Percentiles rank a stretch among this genome's conserved stretches.
Conservation (phyloP, 2,329 filamentous ascomycete species). For the Trichophyton benhamiae region DNA sequence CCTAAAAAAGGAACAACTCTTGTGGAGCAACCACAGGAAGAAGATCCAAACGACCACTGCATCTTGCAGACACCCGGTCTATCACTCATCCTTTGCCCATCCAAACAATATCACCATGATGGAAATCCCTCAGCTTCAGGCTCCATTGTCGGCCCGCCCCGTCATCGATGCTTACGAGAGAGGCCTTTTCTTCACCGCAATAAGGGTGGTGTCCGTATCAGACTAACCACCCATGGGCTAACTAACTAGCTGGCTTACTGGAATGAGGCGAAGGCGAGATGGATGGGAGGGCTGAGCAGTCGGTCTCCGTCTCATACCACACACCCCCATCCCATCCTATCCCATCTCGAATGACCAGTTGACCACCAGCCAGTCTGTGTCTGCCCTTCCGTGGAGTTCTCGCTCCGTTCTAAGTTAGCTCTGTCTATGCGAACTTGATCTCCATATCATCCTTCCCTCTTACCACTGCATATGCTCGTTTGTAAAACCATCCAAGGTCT, state of each 20-base stretch:
- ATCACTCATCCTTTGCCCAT: not conserved
- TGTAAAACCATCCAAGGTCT: not conserved
- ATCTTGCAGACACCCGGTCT: not conserved
- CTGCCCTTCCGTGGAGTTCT: not conserved
- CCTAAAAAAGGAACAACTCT: not conserved
- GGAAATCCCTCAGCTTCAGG: not conserved
- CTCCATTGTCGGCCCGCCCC: constrained; percentile 2
- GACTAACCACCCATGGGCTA: not conserved
- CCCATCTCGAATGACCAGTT: not conserved
- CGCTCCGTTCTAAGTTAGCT: not conserved
- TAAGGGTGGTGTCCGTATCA: not conserved
- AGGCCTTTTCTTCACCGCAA: not conserved
- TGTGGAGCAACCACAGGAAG: not conserved
- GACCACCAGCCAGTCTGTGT: not conserved
- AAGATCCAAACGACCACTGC: not conserved
- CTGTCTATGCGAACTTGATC: not conserved
- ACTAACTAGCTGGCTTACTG: not conserved
- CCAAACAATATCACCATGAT: not conserved
- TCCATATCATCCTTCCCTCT: not conserved
- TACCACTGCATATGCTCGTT: not conserved
- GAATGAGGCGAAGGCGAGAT: not conserved
- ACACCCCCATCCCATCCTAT: not conserved
- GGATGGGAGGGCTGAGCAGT: constrained; percentile 2
- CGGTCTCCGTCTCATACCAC: not conserved
- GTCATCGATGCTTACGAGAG: not conserved